Evolutionary conservation across 108 stramenopile genomes (phyloP), one percentile per base, ranked within the genome.

Genomic region (Cyclotella sp.): DNA sequence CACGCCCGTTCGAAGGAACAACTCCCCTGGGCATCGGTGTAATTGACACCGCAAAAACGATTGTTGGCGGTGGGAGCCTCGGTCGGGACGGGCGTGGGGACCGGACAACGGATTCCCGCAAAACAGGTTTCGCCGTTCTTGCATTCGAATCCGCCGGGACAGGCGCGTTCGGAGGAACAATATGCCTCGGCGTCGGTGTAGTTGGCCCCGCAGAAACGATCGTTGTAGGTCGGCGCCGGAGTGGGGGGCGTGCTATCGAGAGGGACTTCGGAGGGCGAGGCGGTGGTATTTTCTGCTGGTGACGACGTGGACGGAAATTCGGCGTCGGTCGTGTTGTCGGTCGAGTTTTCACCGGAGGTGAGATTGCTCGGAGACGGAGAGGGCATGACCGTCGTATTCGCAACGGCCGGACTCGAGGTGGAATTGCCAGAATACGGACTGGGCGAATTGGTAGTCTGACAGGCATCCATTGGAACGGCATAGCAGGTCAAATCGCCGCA

Each of bases 91-190:
- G 39, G 39, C 1, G 62, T 34, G 19, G 62, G 62, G 40, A 39
- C 40, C 16, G 62, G n/a, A 39, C 27, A 49, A 7, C 6, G 1
- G n/a, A 49, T 49, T 7, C 47, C 34, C 10, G 29, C 62, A 13
- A 63, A 63, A 34, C 62, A 63, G 0, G 62, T 34, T 39, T 39
- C 30, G 34, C 39, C 39, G 13, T 34, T 30, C 18, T 3, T 18
- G 34, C 62, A 63, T 39, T 34, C 62, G 19, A n/a, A 39, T 63
- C 62, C 62, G 3, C 14, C n/a, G 62, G 62, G 62, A 39, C 62
- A 63, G 39, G 62, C 29, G n/a, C 29, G 27, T 0, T 28, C 30
- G 40, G 39, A 9, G 30, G 34, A 39, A 34, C 62, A 63, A 13
- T 63, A 40, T 13, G 12, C 9, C 10, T 4, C 16, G 27, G 62